Percentiles rank a stretch among this genome's conserved stretches.
Evolutionary conservation across 2,329 filamentous ascomycete species (phyloP).

Genomic region (Ustilaginoidea virens): DNA sequence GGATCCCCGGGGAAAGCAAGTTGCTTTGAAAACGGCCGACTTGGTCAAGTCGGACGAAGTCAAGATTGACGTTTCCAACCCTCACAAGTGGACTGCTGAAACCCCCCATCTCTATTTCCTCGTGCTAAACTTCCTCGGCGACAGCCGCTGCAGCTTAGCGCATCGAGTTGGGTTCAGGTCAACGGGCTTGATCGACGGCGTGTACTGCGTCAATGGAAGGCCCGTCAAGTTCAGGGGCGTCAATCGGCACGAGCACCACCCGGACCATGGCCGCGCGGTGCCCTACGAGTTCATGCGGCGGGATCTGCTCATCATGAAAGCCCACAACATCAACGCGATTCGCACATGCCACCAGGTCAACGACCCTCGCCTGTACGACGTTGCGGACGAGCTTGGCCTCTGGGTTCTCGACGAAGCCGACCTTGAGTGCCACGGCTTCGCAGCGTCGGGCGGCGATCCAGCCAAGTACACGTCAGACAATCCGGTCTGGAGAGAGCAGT

Average conservation of each 20-base stretch:
- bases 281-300: conserved; percentile 42
- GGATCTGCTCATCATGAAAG: conserved; percentile 52
- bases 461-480: conserved; percentile 39
- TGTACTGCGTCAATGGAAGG: conserved; percentile 49
- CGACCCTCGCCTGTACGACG: conserved; percentile 42
- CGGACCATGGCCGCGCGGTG: conserved; percentile 44
- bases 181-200: conserved; percentile 43
- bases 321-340: conserved; percentile 54
- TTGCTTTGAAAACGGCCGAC: conserved; percentile 12
- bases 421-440: conserved; percentile 38
- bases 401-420: conserved; percentile 47
- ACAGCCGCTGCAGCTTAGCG: conserved; percentile 18
- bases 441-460: conserved; percentile 19
- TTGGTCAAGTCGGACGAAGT: conserved; percentile 20
- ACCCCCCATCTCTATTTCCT: conserved; percentile 46
- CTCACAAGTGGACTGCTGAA: conserved; percentile 55
- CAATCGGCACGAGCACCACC: conserved; percentile 58
- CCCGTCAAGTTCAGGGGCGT: conserved; percentile 51
- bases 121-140: conserved; percentile 18
- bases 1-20: conserved; percentile 14
- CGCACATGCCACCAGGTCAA: conserved; percentile 53
- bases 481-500: conserved; percentile 44
- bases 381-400: conserved; percentile 47
- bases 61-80: conserved; percentile 27
- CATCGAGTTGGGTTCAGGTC: conserved; percentile 50